These are phyloP conservation scores for Salvia hispanica DNA, from an alignment of 257 asterid species.

Conservation along the genomic window DNA sequence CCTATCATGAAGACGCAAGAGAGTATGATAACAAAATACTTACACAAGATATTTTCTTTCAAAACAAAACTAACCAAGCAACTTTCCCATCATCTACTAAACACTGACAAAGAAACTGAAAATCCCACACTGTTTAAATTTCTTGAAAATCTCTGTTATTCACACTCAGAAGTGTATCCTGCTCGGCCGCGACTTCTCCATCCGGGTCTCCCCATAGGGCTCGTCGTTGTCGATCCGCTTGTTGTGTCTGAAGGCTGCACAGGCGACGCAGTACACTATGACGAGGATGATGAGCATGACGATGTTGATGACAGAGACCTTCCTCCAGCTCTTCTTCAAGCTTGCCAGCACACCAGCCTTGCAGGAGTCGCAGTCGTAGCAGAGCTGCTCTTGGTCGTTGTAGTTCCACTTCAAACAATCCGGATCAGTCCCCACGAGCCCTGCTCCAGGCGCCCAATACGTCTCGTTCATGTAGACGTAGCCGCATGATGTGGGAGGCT, in stretches of 20 bases:
- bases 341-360: slow-evolving; percentile 90
- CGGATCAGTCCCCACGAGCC: slow-evolving; percentile 42
- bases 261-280: slow-evolving; percentile 65
- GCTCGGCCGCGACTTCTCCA: slow-evolving; percentile 88
- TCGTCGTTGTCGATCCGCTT: slow-evolving; percentile 77
- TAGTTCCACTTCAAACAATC: slow-evolving; percentile 67
- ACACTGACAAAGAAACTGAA: not conserved
- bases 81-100: slow-evolving; percentile 15
- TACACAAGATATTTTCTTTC: slow-evolving; percentile 28
- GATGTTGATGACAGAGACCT: slow-evolving; percentile 76
- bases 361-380: slow-evolving; percentile 78
- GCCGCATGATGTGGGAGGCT: slow-evolving; percentile 85
- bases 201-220: slow-evolving; percentile 77
- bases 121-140: slow-evolving; percentile 17
- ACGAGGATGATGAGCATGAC: slow-evolving; percentile 73
- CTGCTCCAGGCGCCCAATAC: slow-evolving; percentile 52
- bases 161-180: slow-evolving; percentile 67
- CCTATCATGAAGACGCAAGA: not conserved
- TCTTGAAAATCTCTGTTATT: slow-evolving; percentile 18
- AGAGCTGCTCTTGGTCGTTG: slow-evolving; percentile 61
- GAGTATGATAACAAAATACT: slow-evolving; percentile 6
- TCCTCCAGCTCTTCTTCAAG: slow-evolving; percentile 88
- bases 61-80: not conserved
- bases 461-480: slow-evolving; percentile 68
- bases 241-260: slow-evolving; percentile 84